These are phyloP conservation scores for Ogataea neopini DNA, from an alignment of 805 yeast genomes.

Conservation along the genomic window DNA sequence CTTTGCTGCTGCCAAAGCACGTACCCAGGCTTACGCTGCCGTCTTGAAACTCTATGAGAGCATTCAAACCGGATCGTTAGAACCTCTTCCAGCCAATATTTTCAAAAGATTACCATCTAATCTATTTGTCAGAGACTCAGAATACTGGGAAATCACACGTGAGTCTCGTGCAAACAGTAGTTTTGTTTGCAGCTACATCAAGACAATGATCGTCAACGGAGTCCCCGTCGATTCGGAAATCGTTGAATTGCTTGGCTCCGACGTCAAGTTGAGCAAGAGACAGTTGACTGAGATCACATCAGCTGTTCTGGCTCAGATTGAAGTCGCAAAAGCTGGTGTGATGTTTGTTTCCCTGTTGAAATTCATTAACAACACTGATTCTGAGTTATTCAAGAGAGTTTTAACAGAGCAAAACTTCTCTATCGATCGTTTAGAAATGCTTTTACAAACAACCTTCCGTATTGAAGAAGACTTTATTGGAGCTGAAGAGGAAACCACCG, in stretches of 20 bases:
- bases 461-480: slow-evolving; percentile 12
- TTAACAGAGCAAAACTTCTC: slow-evolving; percentile 38
- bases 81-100: slow-evolving; percentile 28
- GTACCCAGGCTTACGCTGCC: slow-evolving; percentile 45
- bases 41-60: slow-evolving; percentile 52
- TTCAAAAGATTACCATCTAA: slow-evolving; percentile 25
- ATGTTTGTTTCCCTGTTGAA: slow-evolving; percentile 38
- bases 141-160: slow-evolving; percentile 21
- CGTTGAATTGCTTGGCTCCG: slow-evolving; percentile 12
- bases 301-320: slow-evolving; percentile 24
- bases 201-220: slow-evolving; percentile 25
- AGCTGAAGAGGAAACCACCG: slow-evolving; percentile 26
- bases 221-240: slow-evolving; percentile 10
- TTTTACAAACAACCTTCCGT: slow-evolving; percentile 61
- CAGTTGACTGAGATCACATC: slow-evolving; percentile 27
- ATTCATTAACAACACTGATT: slow-evolving; percentile 38
- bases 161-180: slow-evolving; percentile 22
- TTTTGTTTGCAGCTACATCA: slow-evolving; percentile 32
- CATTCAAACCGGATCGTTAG: slow-evolving; percentile 34
- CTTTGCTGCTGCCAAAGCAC: slow-evolving; percentile 24
- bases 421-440: slow-evolving; percentile 58
- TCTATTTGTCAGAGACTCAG: slow-evolving; percentile 22
- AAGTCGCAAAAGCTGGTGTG: slow-evolving; percentile 15
- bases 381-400: slow-evolving; percentile 41
- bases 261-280: slow-evolving; percentile 17